These are phyloP conservation scores for Neurospora tetraspora DNA, from an alignment of 495 filamentous ascomycete genomes.

Conservation along the genomic window DNA sequence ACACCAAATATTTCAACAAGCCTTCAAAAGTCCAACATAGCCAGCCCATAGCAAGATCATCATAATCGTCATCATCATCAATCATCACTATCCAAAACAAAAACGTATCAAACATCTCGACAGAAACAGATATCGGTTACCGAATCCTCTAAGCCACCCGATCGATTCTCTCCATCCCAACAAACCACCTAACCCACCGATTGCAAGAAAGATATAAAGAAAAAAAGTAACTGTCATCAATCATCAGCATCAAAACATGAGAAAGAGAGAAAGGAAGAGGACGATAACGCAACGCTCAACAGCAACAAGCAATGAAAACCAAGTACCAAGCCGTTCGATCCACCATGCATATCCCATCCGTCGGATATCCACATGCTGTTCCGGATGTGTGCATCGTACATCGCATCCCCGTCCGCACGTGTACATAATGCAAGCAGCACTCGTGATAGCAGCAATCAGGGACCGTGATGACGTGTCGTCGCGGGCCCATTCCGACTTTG, in stretches of 20 bases:
- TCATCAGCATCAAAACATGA: background rate
- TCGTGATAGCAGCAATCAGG: too few relatives aligned
- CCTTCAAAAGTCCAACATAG: background rate
- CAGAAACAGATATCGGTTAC: background rate
- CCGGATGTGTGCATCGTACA: background rate
- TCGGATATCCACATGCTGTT: background rate
- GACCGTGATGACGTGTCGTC: too few relatives aligned
- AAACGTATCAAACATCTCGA: background rate
- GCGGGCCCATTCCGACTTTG: too few relatives aligned
- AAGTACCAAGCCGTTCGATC: background rate
- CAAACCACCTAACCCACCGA: background rate
- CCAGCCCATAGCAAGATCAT: background rate
- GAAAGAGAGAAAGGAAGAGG: background rate
- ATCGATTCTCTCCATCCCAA: background rate
- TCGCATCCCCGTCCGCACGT: background rate
- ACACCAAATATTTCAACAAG: too few relatives aligned
- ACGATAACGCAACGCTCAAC: background rate
- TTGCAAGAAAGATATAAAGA: background rate
- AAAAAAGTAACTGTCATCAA: background rate
- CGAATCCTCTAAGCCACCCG: background rate
- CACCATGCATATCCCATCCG: background rate
- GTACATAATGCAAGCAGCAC: background rate
- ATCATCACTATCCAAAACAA: background rate
- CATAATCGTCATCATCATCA: background rate
- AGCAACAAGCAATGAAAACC: background rate